Conservation (phyloP, 1,284 basidiomycete species). For the Malassezia japonica region DNA sequence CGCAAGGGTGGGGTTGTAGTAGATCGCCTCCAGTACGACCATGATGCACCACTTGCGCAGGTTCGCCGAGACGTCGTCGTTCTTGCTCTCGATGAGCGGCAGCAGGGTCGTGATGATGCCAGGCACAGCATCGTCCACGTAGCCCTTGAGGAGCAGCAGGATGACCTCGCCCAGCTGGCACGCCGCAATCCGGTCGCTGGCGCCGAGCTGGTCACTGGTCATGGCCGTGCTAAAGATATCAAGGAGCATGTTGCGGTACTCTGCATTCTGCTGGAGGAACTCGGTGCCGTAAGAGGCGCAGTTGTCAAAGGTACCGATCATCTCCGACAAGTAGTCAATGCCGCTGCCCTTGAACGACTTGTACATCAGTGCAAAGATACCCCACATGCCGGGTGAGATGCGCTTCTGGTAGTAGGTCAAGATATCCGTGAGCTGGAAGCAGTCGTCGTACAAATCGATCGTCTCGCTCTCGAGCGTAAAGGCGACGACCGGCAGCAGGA, state of each 20-base stretch:
- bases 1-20: slow-evolving; percentile 70
- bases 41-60: slow-evolving; percentile 70
- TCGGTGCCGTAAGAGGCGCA: slow-evolving; percentile 76
- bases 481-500: slow-evolving; percentile 66
- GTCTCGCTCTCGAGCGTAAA: slow-evolving; percentile 57
- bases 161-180: slow-evolving; percentile 76
- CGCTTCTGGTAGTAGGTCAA: slow-evolving; percentile 70
- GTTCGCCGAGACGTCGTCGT: slow-evolving; percentile 53
- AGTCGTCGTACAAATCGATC: slow-evolving; percentile 67
- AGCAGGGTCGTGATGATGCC: slow-evolving; percentile 29
- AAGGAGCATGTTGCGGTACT: slow-evolving; percentile 70
- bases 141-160: slow-evolving; percentile 66
- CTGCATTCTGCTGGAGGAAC: slow-evolving; percentile 60
- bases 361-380: slow-evolving; percentile 71
- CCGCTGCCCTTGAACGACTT: slow-evolving; percentile 73
- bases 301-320: slow-evolving; percentile 80
- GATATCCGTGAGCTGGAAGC: slow-evolving; percentile 74
- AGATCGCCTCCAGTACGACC: slow-evolving; percentile 70
- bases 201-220: slow-evolving; percentile 62
- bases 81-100: slow-evolving; percentile 44
- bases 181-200: slow-evolving; percentile 61
- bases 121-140: slow-evolving; percentile 52
- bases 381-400: slow-evolving; percentile 75
- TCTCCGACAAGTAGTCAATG: slow-evolving; percentile 69
- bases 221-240: slow-evolving; percentile 75